phyloP scores from a whole-genome alignment of 148 eudicot genomes.

The Rhododendron ferrugineum region DNA sequence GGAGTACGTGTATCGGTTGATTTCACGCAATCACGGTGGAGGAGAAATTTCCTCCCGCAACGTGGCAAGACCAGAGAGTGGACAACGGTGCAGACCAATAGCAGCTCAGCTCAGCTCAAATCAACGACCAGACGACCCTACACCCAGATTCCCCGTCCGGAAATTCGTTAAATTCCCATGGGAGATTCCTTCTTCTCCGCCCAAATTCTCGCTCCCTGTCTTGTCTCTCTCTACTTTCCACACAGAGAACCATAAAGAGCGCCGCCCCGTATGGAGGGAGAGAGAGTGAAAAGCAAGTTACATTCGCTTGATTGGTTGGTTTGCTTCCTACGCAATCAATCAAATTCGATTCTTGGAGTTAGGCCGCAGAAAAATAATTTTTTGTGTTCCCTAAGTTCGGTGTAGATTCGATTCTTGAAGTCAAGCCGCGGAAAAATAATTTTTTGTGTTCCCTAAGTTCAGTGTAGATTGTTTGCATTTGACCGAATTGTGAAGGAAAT shows the following conservation, averaged over 20 bases:
- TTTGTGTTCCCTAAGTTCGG: no score
- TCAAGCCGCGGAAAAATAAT: accelerated
- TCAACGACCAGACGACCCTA: background rate
- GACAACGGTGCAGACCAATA: background rate
- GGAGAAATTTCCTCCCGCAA: background rate
- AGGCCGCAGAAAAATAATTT: no score
- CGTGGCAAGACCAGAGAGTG: background rate
- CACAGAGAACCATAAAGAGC: background rate
- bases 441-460: no score
- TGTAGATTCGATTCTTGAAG: accelerated
- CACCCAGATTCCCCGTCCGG: background rate
- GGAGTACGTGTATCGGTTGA: no score
- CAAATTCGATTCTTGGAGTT: accelerated
- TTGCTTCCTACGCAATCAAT: no score
- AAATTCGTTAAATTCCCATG: background rate
- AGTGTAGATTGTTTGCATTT: no score
- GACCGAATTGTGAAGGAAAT: no score
- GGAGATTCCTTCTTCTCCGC: background rate
- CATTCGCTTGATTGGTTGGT: no score
- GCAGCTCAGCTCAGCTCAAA: background rate
- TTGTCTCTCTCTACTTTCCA: background rate
- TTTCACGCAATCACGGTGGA: background rate
- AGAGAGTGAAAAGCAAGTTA: no score
- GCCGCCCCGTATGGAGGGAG: no score
- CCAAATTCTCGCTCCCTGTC: background rate